Base-by-base conservation (phyloP, 1,284 basidiomycete species). In the Garcileccinum viscosum region DNA sequence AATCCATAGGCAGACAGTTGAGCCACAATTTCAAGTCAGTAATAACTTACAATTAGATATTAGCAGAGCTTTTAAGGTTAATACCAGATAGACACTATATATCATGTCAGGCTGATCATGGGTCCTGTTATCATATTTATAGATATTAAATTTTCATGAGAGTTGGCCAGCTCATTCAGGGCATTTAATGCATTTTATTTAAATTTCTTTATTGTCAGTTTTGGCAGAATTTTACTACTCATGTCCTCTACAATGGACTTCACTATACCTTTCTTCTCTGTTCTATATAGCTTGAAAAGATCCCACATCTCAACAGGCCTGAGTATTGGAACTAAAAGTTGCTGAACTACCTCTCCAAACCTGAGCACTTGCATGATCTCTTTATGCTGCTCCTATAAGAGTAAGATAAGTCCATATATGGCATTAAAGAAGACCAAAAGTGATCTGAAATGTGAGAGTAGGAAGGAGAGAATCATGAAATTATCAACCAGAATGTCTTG, bases 401-500 rank as follows among this genome's bases (percentile, higher is more conserved):
- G 83, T 88, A 8, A 90, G 90, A 71, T 91, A 87, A 4, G 86
- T 83, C 17, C 87, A 81, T 56, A 90, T 66, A 68, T 83, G 85
- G 38, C 85, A 84, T 37, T 84, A 82, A 24, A 89, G 40, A 58
- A 92, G 83, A 35, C 84, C 74, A 70, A 84, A 86, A 27, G 88
- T 72, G 9, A 90, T 77, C 35, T 84, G 82, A 50, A 86, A 76
- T 63, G 88, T 70, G 42, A 90, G 74, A 6, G 84, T 82, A 22
- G 90, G 85, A 17, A 88, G 78, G 7, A 92, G 81, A 19, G 90
- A 74, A 71, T 90, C 84, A 65, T 86, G 74, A 74, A 86, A 87
- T 91, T 91, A 92, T 24, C 91, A 84, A 75, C 91, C 91, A 92
- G 71, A 86, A 92, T 3, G 83, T 69, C 90, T 91, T 69, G 37